Evolutionary conservation across 352 stramenopile species (phyloP), one percentile per base, ranked within the genome.

Genomic region (Phytopythium mirpurense): DNA sequence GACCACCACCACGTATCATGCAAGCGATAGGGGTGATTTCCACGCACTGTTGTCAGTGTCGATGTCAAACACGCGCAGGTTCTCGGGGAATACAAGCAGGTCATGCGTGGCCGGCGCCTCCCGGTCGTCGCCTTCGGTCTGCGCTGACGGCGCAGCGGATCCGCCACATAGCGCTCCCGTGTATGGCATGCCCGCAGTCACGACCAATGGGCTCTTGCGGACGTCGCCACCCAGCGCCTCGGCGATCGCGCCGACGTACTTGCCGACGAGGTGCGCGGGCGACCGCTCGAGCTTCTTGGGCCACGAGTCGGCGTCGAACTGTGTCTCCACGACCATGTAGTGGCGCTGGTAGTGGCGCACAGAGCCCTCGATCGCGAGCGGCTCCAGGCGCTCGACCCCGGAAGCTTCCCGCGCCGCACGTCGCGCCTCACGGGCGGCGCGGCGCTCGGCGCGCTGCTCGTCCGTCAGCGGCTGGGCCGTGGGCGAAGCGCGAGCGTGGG

Each of bases 231-330:
- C 65, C 11, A 70, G 72, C 9, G 63, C 29, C n/a, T 62, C 32
- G 29, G 53, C 60, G 26, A 82, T 27, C n/a, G 54, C 62, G 14
- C 51, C 35, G n/a, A 76, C 43, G 45, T 70, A 72, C 42, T 64
- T 44, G 21, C 70, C 65, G 11, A 91, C 50, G 27, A 88, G 61
- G 46, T 91, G 81, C 47, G 81, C 65, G 3, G 63, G 63, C 16
- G 77, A 83, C 5, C 71, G 58, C 50, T 91, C 81, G n/a, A 89
- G 64, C 51, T 87, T 89, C 52, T 83, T 77, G 1, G 74, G 74
- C 81, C 81, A 91, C 12, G 65, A 51, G 18, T 71, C 64, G 15
- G 76, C 70, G 46, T 70, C 62, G 36, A 52, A 53, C 16, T 71
- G 53, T 0, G 60, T 42, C 44, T 89, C 81, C 21, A 91, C 66